A percentile compares a stretch with the other conserved stretches of the same genome.
These are phyloP conservation scores for Amaranthus palmeri DNA, from an alignment of 148 eudicot genomes.

Conservation along the genomic window DNA sequence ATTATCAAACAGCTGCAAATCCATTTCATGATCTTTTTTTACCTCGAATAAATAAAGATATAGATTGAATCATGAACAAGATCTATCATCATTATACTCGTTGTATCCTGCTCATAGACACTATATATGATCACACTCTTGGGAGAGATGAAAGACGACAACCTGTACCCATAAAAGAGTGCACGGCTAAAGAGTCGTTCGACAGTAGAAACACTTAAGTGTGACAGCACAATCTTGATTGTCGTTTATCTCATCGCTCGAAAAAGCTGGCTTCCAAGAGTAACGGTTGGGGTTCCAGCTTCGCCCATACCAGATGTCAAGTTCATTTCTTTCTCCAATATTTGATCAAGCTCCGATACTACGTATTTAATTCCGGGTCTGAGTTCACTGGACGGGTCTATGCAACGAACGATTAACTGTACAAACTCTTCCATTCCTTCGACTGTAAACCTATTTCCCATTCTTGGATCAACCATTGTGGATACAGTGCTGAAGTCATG, in stretches of 20 bases:
- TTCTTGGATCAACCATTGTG: slow-evolving; percentile 59
- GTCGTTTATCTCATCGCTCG: slow-evolving; percentile 48
- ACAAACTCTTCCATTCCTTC: slow-evolving; percentile 93
- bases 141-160: slow-evolving; percentile 29
- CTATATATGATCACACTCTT: too few relatives aligned
- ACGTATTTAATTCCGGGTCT: slow-evolving; percentile 61
- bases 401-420: slow-evolving; percentile 62
- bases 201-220: slow-evolving; percentile 25
- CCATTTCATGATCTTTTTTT: slow-evolving; percentile 18
- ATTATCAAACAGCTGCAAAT: slow-evolving; percentile 68
- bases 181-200: too few relatives aligned
- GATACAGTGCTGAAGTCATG: slow-evolving; percentile 60
- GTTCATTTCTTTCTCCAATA: slow-evolving; percentile 94
- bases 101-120: too few relatives aligned
- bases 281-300: slow-evolving; percentile 82
- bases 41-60: slow-evolving; percentile 8
- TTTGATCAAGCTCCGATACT: slow-evolving; percentile 74
- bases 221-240: not conserved
- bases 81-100: not conserved
- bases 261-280: slow-evolving; percentile 96
- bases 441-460: slow-evolving; percentile 75
- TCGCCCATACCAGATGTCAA: slow-evolving; percentile 91
- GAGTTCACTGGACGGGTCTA: slow-evolving; percentile 71
- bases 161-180: slow-evolving; percentile 3
- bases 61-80: slow-evolving; percentile 18